These are phyloP conservation scores for Leptomonas seymouri DNA, from an alignment of 208 protist genomes.

Conservation along the genomic window DNA sequence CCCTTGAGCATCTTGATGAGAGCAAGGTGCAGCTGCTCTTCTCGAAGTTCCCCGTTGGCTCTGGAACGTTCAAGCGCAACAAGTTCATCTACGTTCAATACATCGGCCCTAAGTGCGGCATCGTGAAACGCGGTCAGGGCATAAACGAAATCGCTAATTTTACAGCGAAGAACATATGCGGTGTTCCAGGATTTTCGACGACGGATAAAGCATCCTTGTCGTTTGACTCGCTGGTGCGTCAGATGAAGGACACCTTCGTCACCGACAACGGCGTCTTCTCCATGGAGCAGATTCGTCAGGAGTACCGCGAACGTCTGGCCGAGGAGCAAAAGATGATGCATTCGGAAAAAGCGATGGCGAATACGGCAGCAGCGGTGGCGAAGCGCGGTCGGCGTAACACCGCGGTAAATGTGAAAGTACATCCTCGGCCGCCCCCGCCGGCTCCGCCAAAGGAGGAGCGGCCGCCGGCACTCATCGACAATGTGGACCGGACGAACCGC, in stretches of 20 bases:
- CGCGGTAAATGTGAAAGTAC: slow-evolving; percentile 15
- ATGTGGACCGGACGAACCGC: slow-evolving; percentile 28
- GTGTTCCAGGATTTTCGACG: slow-evolving; percentile 64
- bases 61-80: slow-evolving; percentile 86
- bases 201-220: slow-evolving; percentile 65
- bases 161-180: slow-evolving; percentile 47
- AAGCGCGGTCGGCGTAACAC: slow-evolving; percentile 22
- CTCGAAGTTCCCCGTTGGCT: slow-evolving; percentile 81
- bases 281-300: slow-evolving; percentile 72
- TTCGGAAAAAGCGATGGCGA: slow-evolving; percentile 34
- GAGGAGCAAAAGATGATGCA: slow-evolving; percentile 73
- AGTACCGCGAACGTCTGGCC: slow-evolving; percentile 61
- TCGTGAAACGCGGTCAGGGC: slow-evolving; percentile 79
- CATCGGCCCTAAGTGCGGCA: slow-evolving; percentile 64
- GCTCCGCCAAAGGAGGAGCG: slow-evolving; percentile 14
- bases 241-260: slow-evolving; percentile 76
- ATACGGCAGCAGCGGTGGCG: slow-evolving; percentile 14
- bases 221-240: slow-evolving; percentile 64
- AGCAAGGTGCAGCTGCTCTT: slow-evolving; percentile 77
- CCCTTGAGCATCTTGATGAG: slow-evolving; percentile 66
- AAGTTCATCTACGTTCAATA: slow-evolving; percentile 87
- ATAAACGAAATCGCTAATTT: slow-evolving; percentile 71
- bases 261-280: slow-evolving; percentile 77
- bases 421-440: slow-evolving; percentile 1
- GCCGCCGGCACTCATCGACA: slow-evolving; percentile 23